These are phyloP conservation scores for Amylocarpus encephaloides DNA, from an alignment of 2,329 filamentous ascomycete genomes.

Conservation along the genomic window DNA sequence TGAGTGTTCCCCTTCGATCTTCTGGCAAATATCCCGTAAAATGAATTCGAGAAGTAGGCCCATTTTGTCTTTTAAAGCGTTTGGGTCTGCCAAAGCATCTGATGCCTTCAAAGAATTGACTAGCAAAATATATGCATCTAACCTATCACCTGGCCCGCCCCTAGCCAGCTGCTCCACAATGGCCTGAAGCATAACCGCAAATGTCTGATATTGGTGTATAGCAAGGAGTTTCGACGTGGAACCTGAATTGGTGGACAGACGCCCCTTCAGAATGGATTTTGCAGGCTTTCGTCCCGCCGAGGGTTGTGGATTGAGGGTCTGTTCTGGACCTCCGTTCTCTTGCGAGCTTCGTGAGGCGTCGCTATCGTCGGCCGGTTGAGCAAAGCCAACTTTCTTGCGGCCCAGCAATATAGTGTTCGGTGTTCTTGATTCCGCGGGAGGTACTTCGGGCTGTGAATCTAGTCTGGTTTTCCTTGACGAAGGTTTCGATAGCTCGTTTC, in stretches of 20 bases:
- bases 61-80: constrained; percentile 70
- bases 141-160: constrained; percentile 60
- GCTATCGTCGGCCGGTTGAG: too few relatives aligned
- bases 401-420: too few relatives aligned
- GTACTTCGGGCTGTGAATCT: too few relatives aligned
- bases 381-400: too few relatives aligned
- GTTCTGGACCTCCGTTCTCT: too few relatives aligned
- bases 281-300: constrained; percentile 44
- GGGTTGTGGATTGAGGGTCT: constrained; percentile 16
- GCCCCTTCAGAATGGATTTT: constrained; percentile 73
- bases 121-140: constrained; percentile 83
- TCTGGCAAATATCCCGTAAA: constrained; percentile 67
- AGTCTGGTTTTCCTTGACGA: too few relatives aligned
- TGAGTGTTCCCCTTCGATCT: constrained; percentile 45
- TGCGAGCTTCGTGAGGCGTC: too few relatives aligned
- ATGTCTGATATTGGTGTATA: constrained; percentile 42
- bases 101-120: constrained; percentile 72
- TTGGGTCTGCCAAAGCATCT: constrained; percentile 70
- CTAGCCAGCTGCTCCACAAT: constrained; percentile 75
- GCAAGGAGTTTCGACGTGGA: constrained; percentile 19
- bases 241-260: constrained; percentile 12
- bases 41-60: constrained; percentile 74
- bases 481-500: too few relatives aligned
- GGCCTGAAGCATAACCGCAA: constrained; percentile 79
- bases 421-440: too few relatives aligned